phyloP scores from a whole-genome alignment of 1,284 basidiomycete species.

The Serendipita sp. region DNA sequence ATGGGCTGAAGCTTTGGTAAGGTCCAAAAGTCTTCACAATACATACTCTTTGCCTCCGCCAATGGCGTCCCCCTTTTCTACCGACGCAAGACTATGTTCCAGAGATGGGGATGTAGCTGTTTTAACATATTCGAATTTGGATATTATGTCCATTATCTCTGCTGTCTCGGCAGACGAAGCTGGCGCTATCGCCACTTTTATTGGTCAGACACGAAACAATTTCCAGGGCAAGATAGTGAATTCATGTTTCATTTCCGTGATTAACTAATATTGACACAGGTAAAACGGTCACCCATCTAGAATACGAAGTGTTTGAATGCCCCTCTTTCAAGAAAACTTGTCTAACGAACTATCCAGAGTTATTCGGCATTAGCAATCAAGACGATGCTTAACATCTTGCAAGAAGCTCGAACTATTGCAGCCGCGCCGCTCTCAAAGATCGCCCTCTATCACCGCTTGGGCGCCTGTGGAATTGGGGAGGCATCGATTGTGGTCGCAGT shows the following conservation, averaged over 20 bases:
- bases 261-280: conserved; percentile 28
- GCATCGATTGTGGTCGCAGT: conserved; percentile 76
- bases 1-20: not conserved
- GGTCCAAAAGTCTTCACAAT: not conserved
- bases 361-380: conserved; percentile 74
- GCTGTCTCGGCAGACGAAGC: conserved; percentile 49
- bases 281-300: conserved; percentile 54
- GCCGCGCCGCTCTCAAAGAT: conserved; percentile 1
- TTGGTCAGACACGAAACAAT: conserved; percentile 55
- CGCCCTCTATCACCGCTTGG: conserved; percentile 63
- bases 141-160: conserved; percentile 39
- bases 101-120: conserved; percentile 35
- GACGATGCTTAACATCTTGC: conserved; percentile 52
- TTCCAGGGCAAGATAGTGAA: conserved; percentile 40
- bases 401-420: conserved; percentile 27
- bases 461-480: conserved; percentile 62
- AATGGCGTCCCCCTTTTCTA: conserved; percentile 6
- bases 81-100: conserved; percentile 10
- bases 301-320: conserved; percentile 35
- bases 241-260: not conserved
- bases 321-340: not conserved
- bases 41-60: conserved; percentile 7
- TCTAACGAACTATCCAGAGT: conserved; percentile 31
- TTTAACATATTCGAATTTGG: conserved; percentile 44
- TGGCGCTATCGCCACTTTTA: conserved; percentile 60